Conservation (phyloP, 2,329 filamentous ascomycete genomes). For the Penicillium sumatraense region DNA sequence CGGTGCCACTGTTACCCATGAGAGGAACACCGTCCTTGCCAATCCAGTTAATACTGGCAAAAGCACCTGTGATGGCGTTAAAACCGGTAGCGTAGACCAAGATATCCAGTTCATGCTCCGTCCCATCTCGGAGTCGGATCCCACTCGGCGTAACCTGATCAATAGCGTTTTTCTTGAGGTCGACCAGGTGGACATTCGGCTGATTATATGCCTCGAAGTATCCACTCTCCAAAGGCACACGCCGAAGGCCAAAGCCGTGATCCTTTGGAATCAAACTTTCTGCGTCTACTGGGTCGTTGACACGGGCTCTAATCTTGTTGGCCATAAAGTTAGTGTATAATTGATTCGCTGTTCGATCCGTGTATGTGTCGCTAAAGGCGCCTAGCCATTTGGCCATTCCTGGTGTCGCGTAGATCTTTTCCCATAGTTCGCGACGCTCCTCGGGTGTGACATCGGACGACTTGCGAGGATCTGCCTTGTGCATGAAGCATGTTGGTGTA, state of each 20-base stretch:
- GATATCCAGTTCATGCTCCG: slow-evolving; percentile 45
- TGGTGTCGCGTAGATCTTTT: slow-evolving; percentile 17
- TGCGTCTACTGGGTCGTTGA: slow-evolving; percentile 17
- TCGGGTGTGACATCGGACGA: slow-evolving; percentile 10
- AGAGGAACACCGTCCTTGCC: slow-evolving; percentile 35
- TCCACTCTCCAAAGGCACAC: slow-evolving; percentile 24
- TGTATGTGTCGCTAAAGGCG: slow-evolving; percentile 21
- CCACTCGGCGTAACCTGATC: slow-evolving; percentile 31
- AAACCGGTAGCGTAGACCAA: slow-evolving; percentile 53
- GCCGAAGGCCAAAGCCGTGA: slow-evolving; percentile 20
- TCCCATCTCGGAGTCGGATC: slow-evolving; percentile 44
- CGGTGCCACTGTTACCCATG: slow-evolving; percentile 8
- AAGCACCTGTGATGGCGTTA: slow-evolving; percentile 48
- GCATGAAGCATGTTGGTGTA: too few relatives aligned
- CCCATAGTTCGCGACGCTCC: slow-evolving; percentile 17
- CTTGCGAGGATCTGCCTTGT: too few relatives aligned
- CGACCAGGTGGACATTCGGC: slow-evolving; percentile 39
- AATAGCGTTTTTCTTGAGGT: slow-evolving; percentile 24
- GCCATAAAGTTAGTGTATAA: slow-evolving; percentile 22
- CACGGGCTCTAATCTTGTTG: slow-evolving; percentile 19
- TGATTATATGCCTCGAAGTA: slow-evolving; percentile 42
- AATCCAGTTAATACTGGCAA: slow-evolving; percentile 45
- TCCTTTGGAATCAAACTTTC: slow-evolving; percentile 22
- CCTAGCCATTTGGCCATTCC: slow-evolving; percentile 25
- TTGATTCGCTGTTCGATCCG: slow-evolving; percentile 20